phyloP scores from a whole-genome alignment of 2,329 filamentous ascomycete species.

The Paecilomyces variotii region DNA sequence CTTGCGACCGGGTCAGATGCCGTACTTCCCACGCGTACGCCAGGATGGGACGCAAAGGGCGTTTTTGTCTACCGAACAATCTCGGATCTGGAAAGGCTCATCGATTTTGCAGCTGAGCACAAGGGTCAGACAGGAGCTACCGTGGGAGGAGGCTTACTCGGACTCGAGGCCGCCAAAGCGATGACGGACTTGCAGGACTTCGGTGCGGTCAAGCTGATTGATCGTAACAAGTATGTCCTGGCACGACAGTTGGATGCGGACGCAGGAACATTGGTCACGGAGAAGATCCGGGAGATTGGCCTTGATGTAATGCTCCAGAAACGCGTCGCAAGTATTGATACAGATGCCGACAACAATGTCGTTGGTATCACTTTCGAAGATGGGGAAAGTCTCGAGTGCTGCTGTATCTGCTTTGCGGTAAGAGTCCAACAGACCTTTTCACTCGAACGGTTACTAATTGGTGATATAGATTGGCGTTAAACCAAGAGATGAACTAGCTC shows the following conservation, averaged over 20 bases:
- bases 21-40: constrained; percentile 62
- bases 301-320: constrained; percentile 73
- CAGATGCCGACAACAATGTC: constrained; percentile 59
- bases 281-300: constrained; percentile 70
- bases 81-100: constrained; percentile 68
- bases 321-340: constrained; percentile 63
- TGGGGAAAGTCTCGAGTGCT: constrained; percentile 67
- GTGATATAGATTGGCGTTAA: constrained; percentile 61
- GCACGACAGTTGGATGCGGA: constrained; percentile 75
- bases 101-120: constrained; percentile 59
- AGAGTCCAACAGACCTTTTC: constrained; percentile 11
- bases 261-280: constrained; percentile 71
- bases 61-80: constrained; percentile 89
- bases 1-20: constrained; percentile 83
- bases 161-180: constrained; percentile 82
- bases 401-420: constrained; percentile 75
- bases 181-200: constrained; percentile 80
- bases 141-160: constrained; percentile 76
- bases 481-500: constrained; percentile 69
- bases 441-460: constrained; percentile 4
- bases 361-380: constrained; percentile 72
- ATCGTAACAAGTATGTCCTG: constrained; percentile 74
- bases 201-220: constrained; percentile 66
- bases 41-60: constrained; percentile 69
- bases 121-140: constrained; percentile 65